Evolutionary conservation across 2,329 filamentous ascomycete genomes (phyloP).

Genomic region (Cucurbitaria berberidis): DNA sequence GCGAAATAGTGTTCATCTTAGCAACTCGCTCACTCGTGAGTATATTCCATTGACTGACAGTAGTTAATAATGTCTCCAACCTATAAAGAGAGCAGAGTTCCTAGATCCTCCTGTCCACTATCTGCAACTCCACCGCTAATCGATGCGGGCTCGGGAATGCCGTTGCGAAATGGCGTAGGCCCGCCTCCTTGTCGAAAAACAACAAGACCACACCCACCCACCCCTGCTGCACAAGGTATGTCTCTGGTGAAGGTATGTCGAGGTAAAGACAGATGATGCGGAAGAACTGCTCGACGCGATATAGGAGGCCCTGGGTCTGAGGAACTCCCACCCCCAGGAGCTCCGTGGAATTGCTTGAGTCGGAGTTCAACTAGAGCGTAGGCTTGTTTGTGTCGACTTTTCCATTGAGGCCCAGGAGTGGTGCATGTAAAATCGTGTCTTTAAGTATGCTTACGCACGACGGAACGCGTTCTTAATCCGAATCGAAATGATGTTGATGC

Average conservation of each 20-base stretch:
- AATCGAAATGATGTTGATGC: too few species aligned
- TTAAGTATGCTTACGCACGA: too few species aligned
- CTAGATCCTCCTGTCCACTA: constrained; percentile 6
- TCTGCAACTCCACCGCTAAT: constrained; percentile 24
- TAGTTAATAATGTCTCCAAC: constrained; percentile 44
- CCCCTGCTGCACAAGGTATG: constrained; percentile 56
- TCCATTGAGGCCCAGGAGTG: too few species aligned
- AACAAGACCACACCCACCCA: constrained; percentile 48
- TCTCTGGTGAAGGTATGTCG: constrained; percentile 53
- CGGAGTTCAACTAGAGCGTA: too few species aligned
- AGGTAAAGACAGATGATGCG: constrained; percentile 54
- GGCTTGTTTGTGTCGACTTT: too few species aligned
- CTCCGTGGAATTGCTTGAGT: too few species aligned
- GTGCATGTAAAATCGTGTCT: too few species aligned
- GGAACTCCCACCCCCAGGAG: constrained; percentile 31
- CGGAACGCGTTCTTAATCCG: too few species aligned
- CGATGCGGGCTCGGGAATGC: constrained; percentile 14
- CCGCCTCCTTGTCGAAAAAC: constrained; percentile 36
- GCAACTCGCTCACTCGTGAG: constrained; percentile 19
- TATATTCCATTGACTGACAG: constrained; percentile 35
- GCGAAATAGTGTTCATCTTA: constrained; percentile 10
- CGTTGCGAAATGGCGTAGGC: constrained; percentile 19
- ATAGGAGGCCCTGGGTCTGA: background rate
- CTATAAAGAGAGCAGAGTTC: constrained; percentile 30
- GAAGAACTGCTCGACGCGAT: constrained; percentile 55